Base-by-base conservation (phyloP, 2,329 filamentous ascomycete genomes). In the Fusarium cicatricum region DNA sequence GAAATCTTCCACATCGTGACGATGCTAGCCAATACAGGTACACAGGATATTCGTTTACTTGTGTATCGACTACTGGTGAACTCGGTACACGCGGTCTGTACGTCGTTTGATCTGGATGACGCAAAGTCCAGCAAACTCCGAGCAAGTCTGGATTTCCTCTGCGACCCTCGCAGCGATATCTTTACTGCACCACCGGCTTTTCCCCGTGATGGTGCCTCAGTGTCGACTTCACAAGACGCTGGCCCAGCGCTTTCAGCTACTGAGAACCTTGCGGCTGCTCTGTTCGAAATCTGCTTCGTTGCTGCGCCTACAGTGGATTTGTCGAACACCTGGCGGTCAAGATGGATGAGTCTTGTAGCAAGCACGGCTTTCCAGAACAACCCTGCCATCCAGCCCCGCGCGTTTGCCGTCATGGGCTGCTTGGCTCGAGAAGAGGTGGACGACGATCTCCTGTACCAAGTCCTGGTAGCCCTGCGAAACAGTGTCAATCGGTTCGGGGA, bases 351-450 rank as follows among this genome's bases (percentile, higher is more conserved):
- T 65, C 76, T 90, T 17, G 86, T 90, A 33, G 86, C 87, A 14
- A 90, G 87, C 68, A 90, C 87, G 10, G 87, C 87, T 0, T 90
- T 90, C 69, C 87, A 90, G 68, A 89, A 87, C 68, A 90, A 90
- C 67, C 87, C 87, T 9, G 86, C 87, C 2, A 87, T 90, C 51
- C 87, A 90, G 61, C 86, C 87, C 6, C 78, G 85, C 16, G 87
- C 87, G 2, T 90, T 90, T 65, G 83, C 86, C 2, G 87, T 90
- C 34, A 89, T 90, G 87, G 87, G 87, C 12, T 90, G 86, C 63
- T 74, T 90, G 10, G 87, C 87, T 19, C 80, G 86, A n/a, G 87
- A 90, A 67, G 87, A 90, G 69, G 87, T 90, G 2, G 87, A 90
- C 48, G 87, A 90, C 60, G 87, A 90, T 67, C 77, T 90, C 4